These are phyloP conservation scores for Sphaerulina vaccinii DNA, from an alignment of 2,329 filamentous ascomycete species.

Conservation along the genomic window DNA sequence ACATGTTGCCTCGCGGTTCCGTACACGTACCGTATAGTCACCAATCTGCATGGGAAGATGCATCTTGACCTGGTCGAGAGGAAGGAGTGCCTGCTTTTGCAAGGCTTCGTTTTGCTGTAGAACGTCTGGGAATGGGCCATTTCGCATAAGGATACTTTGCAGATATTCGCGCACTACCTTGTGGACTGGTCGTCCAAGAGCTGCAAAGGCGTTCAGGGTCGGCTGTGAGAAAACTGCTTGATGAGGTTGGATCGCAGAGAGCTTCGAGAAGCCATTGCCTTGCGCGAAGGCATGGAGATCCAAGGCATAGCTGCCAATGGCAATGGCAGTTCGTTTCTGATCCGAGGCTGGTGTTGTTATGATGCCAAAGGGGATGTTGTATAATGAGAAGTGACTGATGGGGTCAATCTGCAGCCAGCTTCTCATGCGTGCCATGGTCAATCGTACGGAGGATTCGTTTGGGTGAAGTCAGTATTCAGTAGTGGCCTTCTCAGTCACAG, in stretches of 20 bases:
- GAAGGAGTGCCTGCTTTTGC: conserved; percentile 59
- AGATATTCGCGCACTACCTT: conserved; percentile 67
- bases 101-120: conserved; percentile 62
- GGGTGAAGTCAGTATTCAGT: neutral
- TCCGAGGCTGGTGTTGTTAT: conserved; percentile 62
- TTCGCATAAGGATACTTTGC: conserved; percentile 62
- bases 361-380: conserved; percentile 82
- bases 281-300: conserved; percentile 65
- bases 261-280: conserved; percentile 58
- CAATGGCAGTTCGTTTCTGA: conserved; percentile 64
- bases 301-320: conserved; percentile 70
- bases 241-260: conserved; percentile 58
- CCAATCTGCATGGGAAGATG: conserved; percentile 76
- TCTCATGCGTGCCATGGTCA: conserved; percentile 37
- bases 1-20: neutral
- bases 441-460: neutral
- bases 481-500: neutral
- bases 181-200: conserved; percentile 66
- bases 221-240: conserved; percentile 62
- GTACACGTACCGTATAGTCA: conserved; percentile 57
- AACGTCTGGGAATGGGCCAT: conserved; percentile 60
- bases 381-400: conserved; percentile 68
- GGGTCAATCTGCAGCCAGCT: conserved; percentile 62
- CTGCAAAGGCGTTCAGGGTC: conserved; percentile 72
- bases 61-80: conserved; percentile 58